Evolutionary conservation across 495 filamentous ascomycete genomes (phyloP).

Genomic region (Elasticomyces elasticus): DNA sequence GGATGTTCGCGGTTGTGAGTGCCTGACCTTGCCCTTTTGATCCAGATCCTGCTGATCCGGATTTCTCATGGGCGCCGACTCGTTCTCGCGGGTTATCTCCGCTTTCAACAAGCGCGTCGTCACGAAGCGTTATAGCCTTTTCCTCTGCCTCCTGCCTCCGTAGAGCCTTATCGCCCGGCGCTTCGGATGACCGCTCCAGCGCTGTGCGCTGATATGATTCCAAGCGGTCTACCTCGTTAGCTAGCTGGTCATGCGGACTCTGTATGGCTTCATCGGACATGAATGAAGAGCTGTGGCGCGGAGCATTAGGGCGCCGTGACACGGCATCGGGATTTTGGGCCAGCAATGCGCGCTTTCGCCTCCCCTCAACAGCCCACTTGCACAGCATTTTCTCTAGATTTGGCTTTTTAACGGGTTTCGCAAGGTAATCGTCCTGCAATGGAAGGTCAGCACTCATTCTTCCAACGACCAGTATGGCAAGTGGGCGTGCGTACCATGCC

Average conservation of each 20-base stretch:
- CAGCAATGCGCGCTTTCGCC: slow-evolving; percentile 18
- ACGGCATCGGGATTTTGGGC: neutral
- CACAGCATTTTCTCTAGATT: slow-evolving; percentile 64
- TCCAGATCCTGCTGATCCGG: neutral
- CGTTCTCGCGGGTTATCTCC: slow-evolving; percentile 22
- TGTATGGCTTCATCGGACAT: slow-evolving; percentile 1
- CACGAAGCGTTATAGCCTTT: slow-evolving; percentile 36
- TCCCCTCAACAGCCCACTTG: slow-evolving; percentile 32
- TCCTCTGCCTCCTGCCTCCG: slow-evolving; percentile 36
- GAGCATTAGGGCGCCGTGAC: slow-evolving; percentile 2
- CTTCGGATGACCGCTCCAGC: slow-evolving; percentile 22
- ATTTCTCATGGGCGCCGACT: slow-evolving; percentile 4
- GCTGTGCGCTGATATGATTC: slow-evolving; percentile 17
- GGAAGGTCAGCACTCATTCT: too few relatives aligned
- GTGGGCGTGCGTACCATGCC: too few relatives aligned
- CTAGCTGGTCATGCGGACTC: slow-evolving; percentile 11
- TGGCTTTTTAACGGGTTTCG: slow-evolving; percentile 63
- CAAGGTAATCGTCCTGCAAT: slow-evolving; percentile 75
- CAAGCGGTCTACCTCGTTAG: slow-evolving; percentile 17
- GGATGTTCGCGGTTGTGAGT: slow-evolving; percentile 19
- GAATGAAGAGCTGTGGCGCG: slow-evolving; percentile 2
- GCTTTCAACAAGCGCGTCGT: slow-evolving; percentile 39
- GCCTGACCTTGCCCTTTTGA: too few relatives aligned
- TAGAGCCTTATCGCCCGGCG: slow-evolving; percentile 23
- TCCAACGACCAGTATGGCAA: too few relatives aligned